Base-by-base conservation (phyloP, 2,329 filamentous ascomycete species). In the Pyrenophora teres region DNA sequence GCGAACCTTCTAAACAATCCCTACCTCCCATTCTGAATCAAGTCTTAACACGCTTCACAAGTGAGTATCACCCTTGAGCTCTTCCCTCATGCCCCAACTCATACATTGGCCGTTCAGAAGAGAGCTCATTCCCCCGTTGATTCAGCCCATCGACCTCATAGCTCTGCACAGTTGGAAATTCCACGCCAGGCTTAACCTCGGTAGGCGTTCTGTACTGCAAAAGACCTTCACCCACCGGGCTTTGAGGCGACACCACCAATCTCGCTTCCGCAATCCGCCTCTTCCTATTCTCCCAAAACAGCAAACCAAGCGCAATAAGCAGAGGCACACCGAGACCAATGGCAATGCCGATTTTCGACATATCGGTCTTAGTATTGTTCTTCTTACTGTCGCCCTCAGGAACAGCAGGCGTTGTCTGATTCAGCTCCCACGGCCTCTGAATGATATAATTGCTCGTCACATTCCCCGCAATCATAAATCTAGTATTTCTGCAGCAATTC, bases 221-320 rank as follows among this genome's bases (percentile, higher is more conserved):
- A 25, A 25, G 23, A 2, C 23, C 23, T 25, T 7, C 8, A 9
- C 23, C 23, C 23, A 25, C 23, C 7, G 23, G 23, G 6, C 23
- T 25, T 25, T 25, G 23, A 25, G 23, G 23, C 6, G 23, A 2
- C 37, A 39, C 23, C 18, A 9, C 37, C 3, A 25, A 39, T 16
- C 19, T 39, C 23, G 32, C 44, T 7, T 46, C 35, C 6, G 19
- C 35, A 46, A 7, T 12, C 30, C 44, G 36, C 3, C 36, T 23
- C 16, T 46, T 46, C 12, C 35, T 36, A n/a, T 38, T 46, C 35
- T 46, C 44, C 44, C 36, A 46, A 10, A 25, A 21, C 27, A 39
- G 21, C 6, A 46, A 16, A 15, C 23, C 23, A 25, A 46, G 25
- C 25, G 35, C 35, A 13, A 46, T 46, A 27, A 46, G 44, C 13